phyloP scores from a whole-genome alignment of 257 asterid genomes.

The Primulina huaijiensis region DNA sequence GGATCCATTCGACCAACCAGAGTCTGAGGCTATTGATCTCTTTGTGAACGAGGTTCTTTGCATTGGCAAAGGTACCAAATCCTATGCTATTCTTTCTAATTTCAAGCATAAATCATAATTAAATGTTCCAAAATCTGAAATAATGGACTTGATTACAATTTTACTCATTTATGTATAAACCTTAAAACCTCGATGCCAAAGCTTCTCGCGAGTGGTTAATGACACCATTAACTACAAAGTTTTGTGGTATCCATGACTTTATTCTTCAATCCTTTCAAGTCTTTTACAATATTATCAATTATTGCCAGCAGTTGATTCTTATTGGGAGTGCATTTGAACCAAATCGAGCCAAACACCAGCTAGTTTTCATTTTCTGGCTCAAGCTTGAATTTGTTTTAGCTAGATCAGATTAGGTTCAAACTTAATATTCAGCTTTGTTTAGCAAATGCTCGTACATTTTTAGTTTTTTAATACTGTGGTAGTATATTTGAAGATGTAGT shows the following conservation, averaged over 20 bases:
- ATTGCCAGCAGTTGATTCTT: no score
- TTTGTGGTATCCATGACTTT: not conserved
- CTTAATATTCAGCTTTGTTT: no score
- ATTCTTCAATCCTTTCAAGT: not conserved
- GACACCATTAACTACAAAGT: no score
- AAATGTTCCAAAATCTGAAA: not conserved
- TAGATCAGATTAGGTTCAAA: no score
- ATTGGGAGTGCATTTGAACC: no score
- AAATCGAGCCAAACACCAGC: no score
- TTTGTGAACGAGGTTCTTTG: constrained; percentile 79
- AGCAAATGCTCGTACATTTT: no score
- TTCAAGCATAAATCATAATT: not conserved
- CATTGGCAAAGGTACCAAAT: constrained; percentile 64
- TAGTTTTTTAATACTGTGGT: no score
- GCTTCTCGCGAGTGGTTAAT: not conserved
- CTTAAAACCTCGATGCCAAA: not conserved
- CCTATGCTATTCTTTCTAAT: not conserved
- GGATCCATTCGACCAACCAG: constrained; percentile 92
- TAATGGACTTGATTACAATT: not conserved
- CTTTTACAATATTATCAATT: not conserved
- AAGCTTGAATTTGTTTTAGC: no score
- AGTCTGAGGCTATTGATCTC: constrained; percentile 81
- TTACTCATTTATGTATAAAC: not conserved
- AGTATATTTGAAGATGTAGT: no score
- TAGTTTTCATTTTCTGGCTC: no score